Conservation (phyloP, 768 basidiomycete genomes). For the Trametes cubensis region DNA sequence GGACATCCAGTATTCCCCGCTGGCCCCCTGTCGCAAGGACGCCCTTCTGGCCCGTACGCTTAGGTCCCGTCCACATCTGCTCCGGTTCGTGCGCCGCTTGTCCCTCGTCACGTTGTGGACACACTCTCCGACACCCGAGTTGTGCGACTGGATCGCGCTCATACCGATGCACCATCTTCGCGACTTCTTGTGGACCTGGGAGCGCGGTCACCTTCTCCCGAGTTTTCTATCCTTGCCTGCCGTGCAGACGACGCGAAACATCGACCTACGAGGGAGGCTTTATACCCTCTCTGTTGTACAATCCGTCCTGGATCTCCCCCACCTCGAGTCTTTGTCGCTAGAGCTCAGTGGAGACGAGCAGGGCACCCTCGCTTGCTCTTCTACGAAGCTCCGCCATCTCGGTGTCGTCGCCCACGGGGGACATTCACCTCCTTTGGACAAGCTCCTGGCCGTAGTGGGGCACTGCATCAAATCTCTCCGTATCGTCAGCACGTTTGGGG, state of each 20-base stretch:
- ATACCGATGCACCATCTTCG: slow-evolving; percentile 9
- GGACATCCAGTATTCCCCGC: slow-evolving; percentile 11
- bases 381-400: slow-evolving; percentile 1
- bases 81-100: slow-evolving; percentile 6
- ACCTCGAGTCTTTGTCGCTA: slow-evolving; percentile 1
- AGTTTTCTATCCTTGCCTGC: slow-evolving; percentile 5
- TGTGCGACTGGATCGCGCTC: slow-evolving; percentile 13
- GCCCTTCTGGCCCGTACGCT: slow-evolving; percentile 14
- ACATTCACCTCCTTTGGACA: slow-evolving; percentile 3
- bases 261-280: slow-evolving; percentile 8
- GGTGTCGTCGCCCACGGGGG: slow-evolving; percentile 1
- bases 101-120: slow-evolving; percentile 16
- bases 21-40: not conserved
- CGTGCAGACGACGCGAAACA: not conserved
- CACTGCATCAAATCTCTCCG: slow-evolving; percentile 5
- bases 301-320: slow-evolving; percentile 11
- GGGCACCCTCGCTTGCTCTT: not conserved
- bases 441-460: slow-evolving; percentile 6
- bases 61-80: slow-evolving; percentile 15
- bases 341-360: slow-evolving; percentile 14
- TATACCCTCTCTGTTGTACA: slow-evolving; percentile 6
- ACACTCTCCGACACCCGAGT: slow-evolving; percentile 10
- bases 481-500: slow-evolving; percentile 8
- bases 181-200: slow-evolving; percentile 15
- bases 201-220: slow-evolving; percentile 9